phyloP scores from a whole-genome alignment of 2,329 filamentous ascomycete genomes.

The Pseudodiploospora longispora region DNA sequence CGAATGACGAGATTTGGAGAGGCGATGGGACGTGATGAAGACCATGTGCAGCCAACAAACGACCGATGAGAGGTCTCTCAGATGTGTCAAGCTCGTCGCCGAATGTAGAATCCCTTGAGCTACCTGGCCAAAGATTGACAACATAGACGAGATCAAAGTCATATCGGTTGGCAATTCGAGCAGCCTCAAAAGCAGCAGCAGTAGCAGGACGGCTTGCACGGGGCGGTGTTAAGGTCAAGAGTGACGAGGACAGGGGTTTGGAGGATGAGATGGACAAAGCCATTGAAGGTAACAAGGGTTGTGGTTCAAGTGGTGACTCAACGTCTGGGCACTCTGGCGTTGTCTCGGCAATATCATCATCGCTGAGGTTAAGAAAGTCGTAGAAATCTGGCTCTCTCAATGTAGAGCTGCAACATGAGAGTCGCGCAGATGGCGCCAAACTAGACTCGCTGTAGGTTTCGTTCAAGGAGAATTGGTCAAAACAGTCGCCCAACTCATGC shows the following conservation, averaged over 20 bases:
- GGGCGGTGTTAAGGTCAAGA: conserved; percentile 38
- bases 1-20: conserved; percentile 41
- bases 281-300: conserved; percentile 11
- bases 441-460: conserved; percentile 23
- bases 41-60: conserved; percentile 47
- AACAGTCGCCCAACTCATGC: conserved; percentile 17
- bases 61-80: conserved; percentile 32
- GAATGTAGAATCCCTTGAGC: conserved; percentile 9
- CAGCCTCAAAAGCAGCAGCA: conserved; percentile 45
- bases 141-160: conserved; percentile 52
- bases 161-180: conserved; percentile 46
- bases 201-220: conserved; percentile 35
- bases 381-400: conserved; percentile 44
- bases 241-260: conserved; percentile 19
- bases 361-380: conserved; percentile 46
- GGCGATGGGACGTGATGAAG: conserved; percentile 42
- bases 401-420: conserved; percentile 24
- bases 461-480: conserved; percentile 17
- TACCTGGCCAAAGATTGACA: conserved; percentile 47
- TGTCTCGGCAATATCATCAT: conserved; percentile 50
- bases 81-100: conserved; percentile 8
- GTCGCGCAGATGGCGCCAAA: conserved; percentile 18
- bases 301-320: background rate
- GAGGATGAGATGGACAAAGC: conserved; percentile 16
- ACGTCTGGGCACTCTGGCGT: conserved; percentile 13